Conservation (phyloP, 768 basidiomycete genomes). For the Lentinus brumalis region DNA sequence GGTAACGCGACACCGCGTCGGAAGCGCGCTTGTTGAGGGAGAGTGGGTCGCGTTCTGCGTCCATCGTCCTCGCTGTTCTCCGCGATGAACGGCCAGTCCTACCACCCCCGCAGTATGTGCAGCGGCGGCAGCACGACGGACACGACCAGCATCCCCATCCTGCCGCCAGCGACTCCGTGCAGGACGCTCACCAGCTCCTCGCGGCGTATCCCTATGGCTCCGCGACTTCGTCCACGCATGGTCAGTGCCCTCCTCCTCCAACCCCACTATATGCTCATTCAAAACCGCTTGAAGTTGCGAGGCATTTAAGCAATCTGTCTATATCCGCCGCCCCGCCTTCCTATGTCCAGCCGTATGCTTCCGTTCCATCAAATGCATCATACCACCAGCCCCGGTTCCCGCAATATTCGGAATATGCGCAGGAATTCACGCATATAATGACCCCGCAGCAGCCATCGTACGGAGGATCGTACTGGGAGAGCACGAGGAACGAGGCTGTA, state of each 20-base stretch:
- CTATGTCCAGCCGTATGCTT: constrained; percentile 60
- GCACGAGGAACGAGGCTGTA: constrained; percentile 60
- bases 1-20: constrained; percentile 19
- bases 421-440: constrained; percentile 58
- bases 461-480: constrained; percentile 65
- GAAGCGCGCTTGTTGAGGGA: constrained; percentile 8
- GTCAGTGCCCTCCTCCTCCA: constrained; percentile 38
- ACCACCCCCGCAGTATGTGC: neutral
- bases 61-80: neutral
- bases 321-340: constrained; percentile 62
- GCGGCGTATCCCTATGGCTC: constrained; percentile 75
- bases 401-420: constrained; percentile 69
- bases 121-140: neutral
- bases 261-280: constrained; percentile 23
- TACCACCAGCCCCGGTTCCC: constrained; percentile 45
- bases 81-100: neutral
- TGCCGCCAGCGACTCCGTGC: constrained; percentile 50
- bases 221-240: constrained; percentile 75
- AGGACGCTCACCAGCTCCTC: constrained; percentile 68
- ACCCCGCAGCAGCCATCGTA: constrained; percentile 45
- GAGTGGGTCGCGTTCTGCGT: constrained; percentile 17
- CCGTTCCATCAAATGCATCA: constrained; percentile 12
- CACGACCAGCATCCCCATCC: neutral
- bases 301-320: constrained; percentile 64
- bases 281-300: constrained; percentile 48